Base-by-base conservation (phyloP, 371 early-diverging fungal genomes). In the Mucor racemosus region DNA sequence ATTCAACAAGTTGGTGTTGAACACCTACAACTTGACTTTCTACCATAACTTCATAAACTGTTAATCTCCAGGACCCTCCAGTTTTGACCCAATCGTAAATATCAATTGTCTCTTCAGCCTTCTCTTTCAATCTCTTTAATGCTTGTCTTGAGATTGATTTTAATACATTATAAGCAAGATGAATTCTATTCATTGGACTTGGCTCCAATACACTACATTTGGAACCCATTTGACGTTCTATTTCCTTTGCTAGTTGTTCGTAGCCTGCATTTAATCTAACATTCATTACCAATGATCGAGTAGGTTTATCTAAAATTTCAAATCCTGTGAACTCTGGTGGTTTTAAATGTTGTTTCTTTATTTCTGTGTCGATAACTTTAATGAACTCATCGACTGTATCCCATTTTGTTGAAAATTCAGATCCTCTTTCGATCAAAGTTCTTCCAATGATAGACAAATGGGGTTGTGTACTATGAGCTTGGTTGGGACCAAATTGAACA, bases 1-100 rank as follows among this genome's bases (percentile, higher is more conserved):
- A 26, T 14, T 67, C 67, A 8, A 40, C 66, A 15, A 75, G 26
- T 44, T 77, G 77, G 42, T 77, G 77, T 36, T 62, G 68, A 14
- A 74, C 72, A 42, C 75, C 77, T 9, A 77, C 64, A 14, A 69
- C 70, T 44, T 69, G 66, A 46, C 75, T 72, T 54, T 75, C 75
- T 8, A 75, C 61, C 77, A 77, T 77, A 39, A 77, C 68, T 62
- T 75, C 77, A 58, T 72, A 67, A 1, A 77, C 56, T 31, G 64
- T 39, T 2, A 77, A 36, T 60, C 64, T 58, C 77, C 75, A 77
- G 15, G 66, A 64, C 5, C 74, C 74, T 59, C 72, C 72, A 41
- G 69, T 69, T 19, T 72, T 69, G 35, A 72, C 68, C 74, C 72
- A 69, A 40, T 74, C 74, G 53, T 71, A 66, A 35, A 72, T 60